Base-by-base conservation (phyloP, 345 rosid species). In the Moricandia moricandioides region DNA sequence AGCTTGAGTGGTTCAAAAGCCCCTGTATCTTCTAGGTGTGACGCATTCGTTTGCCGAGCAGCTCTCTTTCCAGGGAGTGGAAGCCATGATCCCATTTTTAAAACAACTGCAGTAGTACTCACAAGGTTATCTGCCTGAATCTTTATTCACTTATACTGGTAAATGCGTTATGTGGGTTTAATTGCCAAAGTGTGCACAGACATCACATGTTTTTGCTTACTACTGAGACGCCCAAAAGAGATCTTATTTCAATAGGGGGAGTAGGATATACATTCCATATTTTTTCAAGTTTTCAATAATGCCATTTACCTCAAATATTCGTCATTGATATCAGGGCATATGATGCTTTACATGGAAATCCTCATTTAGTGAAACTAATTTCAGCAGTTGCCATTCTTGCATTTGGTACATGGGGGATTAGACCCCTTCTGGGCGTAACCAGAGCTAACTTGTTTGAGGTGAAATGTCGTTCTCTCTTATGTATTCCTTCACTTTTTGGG, bases 401-500 rank as follows among this genome's bases (percentile, higher is more conserved):
- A 70, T 91, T 94, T 88, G 89, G 91, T 55, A 70, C 85, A 61
- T 94, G 96, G 96, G 90, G 95, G 76, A 84, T 94, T 67, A 86
- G 75, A 67, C 98, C 97, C 24, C 88, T 94, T 51, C 31, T 90
- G 75, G 86, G 79, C 60, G 75, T 84, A 72, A 64, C 79, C 81
- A 80, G 91, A 83, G 77, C 84, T 74, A 70, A 82, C 66, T 71
- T 88, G 62, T 79, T 87, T 33, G 79, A 85, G 75, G 97, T 94
- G 58, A 21, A 47, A 60, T 71, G 73, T 51, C 39, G 83, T 45
- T 73, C 10, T 65, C 60, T 63, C 11, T 62, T 1, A 56, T 37
- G 24, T 16, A 27, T 63, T 67, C 63, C 72, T 62, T 61, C 47
- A 16, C 29, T 26, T 65, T 16, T 65, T 56, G 33, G 13, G 66